Percentiles rank a stretch among this genome's conserved stretches.
These are phyloP conservation scores for Lachnellula arida DNA, from an alignment of 2,329 filamentous ascomycete genomes.

Conservation along the genomic window DNA sequence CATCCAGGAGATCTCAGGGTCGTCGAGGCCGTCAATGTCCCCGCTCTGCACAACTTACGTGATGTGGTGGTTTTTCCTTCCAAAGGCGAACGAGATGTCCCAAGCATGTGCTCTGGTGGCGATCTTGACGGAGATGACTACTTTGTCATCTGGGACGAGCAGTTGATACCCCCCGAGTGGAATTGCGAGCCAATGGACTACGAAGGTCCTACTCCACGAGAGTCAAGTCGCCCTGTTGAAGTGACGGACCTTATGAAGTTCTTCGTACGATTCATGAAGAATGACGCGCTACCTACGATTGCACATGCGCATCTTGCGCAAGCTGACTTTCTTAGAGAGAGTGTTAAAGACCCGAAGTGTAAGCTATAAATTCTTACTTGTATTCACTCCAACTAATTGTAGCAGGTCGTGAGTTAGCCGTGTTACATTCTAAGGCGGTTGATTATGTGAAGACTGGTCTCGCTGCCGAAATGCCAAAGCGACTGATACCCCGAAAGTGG, in stretches of 20 bases:
- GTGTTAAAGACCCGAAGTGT: conserved; percentile 67
- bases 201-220: conserved; percentile 49
- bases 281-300: conserved; percentile 74
- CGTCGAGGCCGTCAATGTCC: conserved; percentile 74
- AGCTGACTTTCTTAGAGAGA: conserved; percentile 57
- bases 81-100: conserved; percentile 75
- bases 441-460: conserved; percentile 91
- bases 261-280: conserved; percentile 90
- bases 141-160: conserved; percentile 83
- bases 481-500: conserved; percentile 58
- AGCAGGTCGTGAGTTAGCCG: conserved; percentile 62
- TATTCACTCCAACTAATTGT: conserved; percentile 8
- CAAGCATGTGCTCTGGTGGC: conserved; percentile 93
- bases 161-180: conserved; percentile 65
- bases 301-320: conserved; percentile 76
- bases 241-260: conserved; percentile 74
- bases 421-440: conserved; percentile 83
- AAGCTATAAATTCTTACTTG: conserved; percentile 30
- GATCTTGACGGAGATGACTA: conserved; percentile 97
- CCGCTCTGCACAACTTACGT: conserved; percentile 67
- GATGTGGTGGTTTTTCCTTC: conserved; percentile 87
- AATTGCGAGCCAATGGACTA: conserved; percentile 78
- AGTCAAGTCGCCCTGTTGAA: conserved; percentile 58
- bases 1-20: conserved; percentile 90
- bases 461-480: conserved; percentile 60